phyloP scores from a whole-genome alignment of 2,329 filamentous ascomycete genomes.

The Achaetomium macrosporum region DNA sequence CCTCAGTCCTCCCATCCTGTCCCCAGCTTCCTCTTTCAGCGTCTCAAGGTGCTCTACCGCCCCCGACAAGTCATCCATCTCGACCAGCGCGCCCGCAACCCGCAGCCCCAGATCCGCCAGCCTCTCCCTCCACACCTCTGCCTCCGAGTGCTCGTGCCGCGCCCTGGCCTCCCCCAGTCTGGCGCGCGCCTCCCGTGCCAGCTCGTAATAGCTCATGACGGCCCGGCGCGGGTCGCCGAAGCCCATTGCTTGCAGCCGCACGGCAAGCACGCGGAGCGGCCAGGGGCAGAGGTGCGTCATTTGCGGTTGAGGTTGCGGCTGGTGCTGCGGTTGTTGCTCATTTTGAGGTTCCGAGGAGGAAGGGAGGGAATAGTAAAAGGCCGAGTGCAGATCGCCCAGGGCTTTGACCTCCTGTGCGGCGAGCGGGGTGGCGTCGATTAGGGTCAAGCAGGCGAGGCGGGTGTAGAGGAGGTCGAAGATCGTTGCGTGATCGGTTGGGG shows the following conservation, averaged over 20 bases:
- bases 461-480: slow-evolving; percentile 78
- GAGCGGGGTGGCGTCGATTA: slow-evolving; percentile 66
- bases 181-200: slow-evolving; percentile 69
- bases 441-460: slow-evolving; percentile 72
- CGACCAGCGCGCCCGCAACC: slow-evolving; percentile 62
- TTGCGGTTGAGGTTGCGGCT: background rate
- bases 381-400: slow-evolving; percentile 55
- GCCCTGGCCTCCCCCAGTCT: slow-evolving; percentile 45
- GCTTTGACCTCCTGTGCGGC: slow-evolving; percentile 63
- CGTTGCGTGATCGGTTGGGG: slow-evolving; percentile 50
- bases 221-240: slow-evolving; percentile 79
- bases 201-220: slow-evolving; percentile 85
- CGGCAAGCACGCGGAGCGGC: slow-evolving; percentile 74
- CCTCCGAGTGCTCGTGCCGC: slow-evolving; percentile 46
- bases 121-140: slow-evolving; percentile 63
- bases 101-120: slow-evolving; percentile 69
- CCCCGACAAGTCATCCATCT: slow-evolving; percentile 82
- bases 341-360: slow-evolving; percentile 35
- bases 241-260: slow-evolving; percentile 78
- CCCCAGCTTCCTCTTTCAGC: slow-evolving; percentile 38
- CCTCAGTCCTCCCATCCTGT: slow-evolving; percentile 39
- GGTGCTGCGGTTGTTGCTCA: slow-evolving; percentile 23
- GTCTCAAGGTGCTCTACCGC: slow-evolving; percentile 67
- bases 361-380: slow-evolving; percentile 41
- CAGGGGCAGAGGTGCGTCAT: slow-evolving; percentile 70